phyloP scores from a whole-genome alignment of 345 rosid species.

The Eucalyptus melliodora region DNA sequence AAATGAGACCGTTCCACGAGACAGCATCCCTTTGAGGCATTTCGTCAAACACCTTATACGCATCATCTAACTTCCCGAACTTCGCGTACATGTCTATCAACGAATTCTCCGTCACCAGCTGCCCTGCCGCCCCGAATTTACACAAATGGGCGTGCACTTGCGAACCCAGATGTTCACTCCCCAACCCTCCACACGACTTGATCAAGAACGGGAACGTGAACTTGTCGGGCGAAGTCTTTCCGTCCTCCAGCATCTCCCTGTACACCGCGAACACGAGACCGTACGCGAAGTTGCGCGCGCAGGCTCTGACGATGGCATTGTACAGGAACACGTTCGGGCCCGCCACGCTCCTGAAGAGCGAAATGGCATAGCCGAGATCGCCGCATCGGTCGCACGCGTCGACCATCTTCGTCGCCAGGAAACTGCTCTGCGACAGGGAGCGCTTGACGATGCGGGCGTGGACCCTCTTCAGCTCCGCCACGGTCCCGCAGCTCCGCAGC shows the following conservation, averaged over 20 bases:
- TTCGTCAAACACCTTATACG: slow-evolving; percentile 40
- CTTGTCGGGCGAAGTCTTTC: slow-evolving; percentile 15
- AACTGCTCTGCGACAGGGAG: slow-evolving; percentile 41
- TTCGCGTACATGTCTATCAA: slow-evolving; percentile 33
- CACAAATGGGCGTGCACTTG: slow-evolving; percentile 33
- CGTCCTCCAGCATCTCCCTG: slow-evolving; percentile 14
- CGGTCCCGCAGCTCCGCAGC: slow-evolving; percentile 16
- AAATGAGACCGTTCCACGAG: slow-evolving; percentile 45
- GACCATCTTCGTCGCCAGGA: slow-evolving; percentile 38
- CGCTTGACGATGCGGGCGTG: slow-evolving; percentile 22
- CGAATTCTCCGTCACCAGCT: slow-evolving; percentile 29
- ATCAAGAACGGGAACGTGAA: slow-evolving; percentile 49
- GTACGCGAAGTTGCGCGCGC: slow-evolving; percentile 18
- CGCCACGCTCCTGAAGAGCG: slow-evolving; percentile 22
- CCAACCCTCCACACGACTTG: slow-evolving; percentile 33
- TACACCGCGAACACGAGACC: slow-evolving; percentile 8
- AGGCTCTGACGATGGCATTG: slow-evolving; percentile 44
- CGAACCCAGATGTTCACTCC: slow-evolving; percentile 7
- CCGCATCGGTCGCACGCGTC: slow-evolving; percentile 19
- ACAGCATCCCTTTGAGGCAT: slow-evolving; percentile 39
- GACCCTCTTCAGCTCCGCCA: slow-evolving; percentile 18
- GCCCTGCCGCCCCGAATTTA: slow-evolving; percentile 24
- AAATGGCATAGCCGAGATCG: slow-evolving; percentile 25
- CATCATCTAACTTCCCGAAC: slow-evolving; percentile 17
- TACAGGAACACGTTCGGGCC: slow-evolving; percentile 35